A percentile compares a stretch with the other conserved stretches of the same genome.
Conservation (phyloP, 257 asterid genomes). For the Penstemon eatonii region DNA sequence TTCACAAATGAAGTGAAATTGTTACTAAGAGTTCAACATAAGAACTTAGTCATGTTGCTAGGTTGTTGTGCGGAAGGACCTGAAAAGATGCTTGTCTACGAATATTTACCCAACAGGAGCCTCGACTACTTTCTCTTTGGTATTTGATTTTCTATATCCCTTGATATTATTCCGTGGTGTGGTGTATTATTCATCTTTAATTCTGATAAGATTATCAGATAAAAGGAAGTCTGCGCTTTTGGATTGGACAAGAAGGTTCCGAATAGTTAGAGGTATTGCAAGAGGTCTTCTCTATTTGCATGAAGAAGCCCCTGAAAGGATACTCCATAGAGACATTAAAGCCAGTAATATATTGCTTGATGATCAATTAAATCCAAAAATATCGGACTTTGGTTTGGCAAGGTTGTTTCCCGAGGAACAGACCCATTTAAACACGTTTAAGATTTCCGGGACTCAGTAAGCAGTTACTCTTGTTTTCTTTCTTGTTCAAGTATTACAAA, state of each 20-base stretch:
- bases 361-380: slow-evolving; percentile 73
- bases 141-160: slow-evolving; percentile 24
- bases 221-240: slow-evolving; percentile 46
- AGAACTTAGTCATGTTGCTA: slow-evolving; percentile 64
- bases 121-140: slow-evolving; percentile 85
- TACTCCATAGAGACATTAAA: slow-evolving; percentile 83
- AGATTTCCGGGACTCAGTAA: slow-evolving; percentile 81
- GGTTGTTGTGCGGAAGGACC: slow-evolving; percentile 91
- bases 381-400: slow-evolving; percentile 86
- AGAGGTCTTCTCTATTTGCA: slow-evolving; percentile 87
- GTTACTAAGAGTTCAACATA: slow-evolving; percentile 73
- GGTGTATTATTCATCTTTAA: no score
- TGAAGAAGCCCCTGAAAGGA: slow-evolving; percentile 87
- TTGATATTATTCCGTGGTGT: no score
- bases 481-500: slow-evolving; percentile 4
- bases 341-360: slow-evolving; percentile 88
- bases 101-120: slow-evolving; percentile 78
- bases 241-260: slow-evolving; percentile 64
- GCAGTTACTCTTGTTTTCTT: slow-evolving; percentile 26
- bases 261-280: slow-evolving; percentile 60
- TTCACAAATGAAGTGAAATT: slow-evolving; percentile 79
- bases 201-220: slow-evolving; percentile 43
- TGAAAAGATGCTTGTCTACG: slow-evolving; percentile 89
- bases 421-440: slow-evolving; percentile 71
- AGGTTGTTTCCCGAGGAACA: slow-evolving; percentile 83